Evolutionary conservation across 2,329 filamentous ascomycete genomes (phyloP).

Genomic region (Simplicillium sp.): DNA sequence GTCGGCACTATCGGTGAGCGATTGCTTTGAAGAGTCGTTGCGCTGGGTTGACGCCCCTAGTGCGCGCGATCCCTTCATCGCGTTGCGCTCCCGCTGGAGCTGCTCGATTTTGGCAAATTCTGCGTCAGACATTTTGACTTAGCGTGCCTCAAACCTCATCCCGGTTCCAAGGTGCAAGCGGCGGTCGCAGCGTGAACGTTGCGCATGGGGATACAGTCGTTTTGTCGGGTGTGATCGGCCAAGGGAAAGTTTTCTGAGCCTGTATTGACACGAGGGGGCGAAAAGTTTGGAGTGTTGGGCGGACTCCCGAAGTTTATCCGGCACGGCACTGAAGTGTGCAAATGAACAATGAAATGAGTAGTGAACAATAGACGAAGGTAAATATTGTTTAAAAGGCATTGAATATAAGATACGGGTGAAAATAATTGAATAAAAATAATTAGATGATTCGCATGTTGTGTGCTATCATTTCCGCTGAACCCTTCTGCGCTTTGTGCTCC

Average conservation of each 20-base stretch:
- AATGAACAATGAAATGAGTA: not conserved
- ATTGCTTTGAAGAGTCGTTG: constrained; percentile 83
- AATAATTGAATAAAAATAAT: not conserved
- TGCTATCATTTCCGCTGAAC: not conserved
- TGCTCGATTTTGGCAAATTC: constrained; percentile 82
- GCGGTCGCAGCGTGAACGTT: constrained; percentile 21
- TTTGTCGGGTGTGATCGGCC: constrained; percentile 13
- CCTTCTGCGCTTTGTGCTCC: not conserved
- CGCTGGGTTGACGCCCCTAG: constrained; percentile 74
- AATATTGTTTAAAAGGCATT: too few relatives aligned
- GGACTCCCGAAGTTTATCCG: constrained; percentile 4
- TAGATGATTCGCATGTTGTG: too few relatives aligned
- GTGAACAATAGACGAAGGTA: not conserved
- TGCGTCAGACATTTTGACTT: constrained; percentile 57
- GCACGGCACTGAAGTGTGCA: not conserved
- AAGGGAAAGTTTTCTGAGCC: constrained; percentile 12
- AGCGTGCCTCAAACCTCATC: constrained; percentile 26
- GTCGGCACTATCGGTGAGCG: constrained; percentile 82
- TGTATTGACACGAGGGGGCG: constrained; percentile 15
- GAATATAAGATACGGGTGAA: too few relatives aligned
- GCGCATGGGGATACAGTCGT: constrained; percentile 22
- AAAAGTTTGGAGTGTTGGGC: constrained; percentile 15
- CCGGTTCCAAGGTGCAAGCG: constrained; percentile 29
- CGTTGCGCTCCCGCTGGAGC: constrained; percentile 89
- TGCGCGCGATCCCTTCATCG: constrained; percentile 65